phyloP scores from a whole-genome alignment of 2,329 filamentous ascomycete species.

The Hortaea sp. region DNA sequence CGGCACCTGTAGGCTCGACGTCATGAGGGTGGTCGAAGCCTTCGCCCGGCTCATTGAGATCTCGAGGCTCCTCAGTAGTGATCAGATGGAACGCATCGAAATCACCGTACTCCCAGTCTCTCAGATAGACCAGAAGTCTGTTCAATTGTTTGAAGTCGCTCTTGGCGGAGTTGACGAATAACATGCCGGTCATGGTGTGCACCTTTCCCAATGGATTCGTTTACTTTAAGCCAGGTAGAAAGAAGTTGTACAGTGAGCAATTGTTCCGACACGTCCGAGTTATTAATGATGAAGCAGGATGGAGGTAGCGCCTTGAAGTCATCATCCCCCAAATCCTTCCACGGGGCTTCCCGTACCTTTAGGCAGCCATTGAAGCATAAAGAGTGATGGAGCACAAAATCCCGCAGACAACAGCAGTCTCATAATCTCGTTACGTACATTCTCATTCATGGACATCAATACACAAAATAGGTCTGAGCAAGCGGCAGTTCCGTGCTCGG shows the following conservation, averaged over 20 bases:
- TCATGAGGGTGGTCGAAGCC: neutral
- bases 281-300: no score
- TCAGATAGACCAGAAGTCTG: neutral
- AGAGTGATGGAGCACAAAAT: no score
- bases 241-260: no score
- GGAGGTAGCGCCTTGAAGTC: no score
- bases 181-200: constrained; percentile 1
- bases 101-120: constrained; percentile 1
- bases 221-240: no score
- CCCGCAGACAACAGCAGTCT: no score
- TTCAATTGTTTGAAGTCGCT: constrained; percentile 2
- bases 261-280: no score
- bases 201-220: neutral
- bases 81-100: constrained; percentile 1
- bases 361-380: no score
- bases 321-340: no score
- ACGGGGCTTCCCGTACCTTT: no score
- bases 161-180: constrained; percentile 1
- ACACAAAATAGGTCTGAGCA: constrained; percentile 68
- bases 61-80: neutral
- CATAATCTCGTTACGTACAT: no score
- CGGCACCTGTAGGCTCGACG: neutral
- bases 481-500: constrained; percentile 63
- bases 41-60: neutral
- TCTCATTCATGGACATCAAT: constrained; percentile 3